Conservation (phyloP, 2,329 filamentous ascomycete species). For the Myriosclerotinia curreyana region DNA sequence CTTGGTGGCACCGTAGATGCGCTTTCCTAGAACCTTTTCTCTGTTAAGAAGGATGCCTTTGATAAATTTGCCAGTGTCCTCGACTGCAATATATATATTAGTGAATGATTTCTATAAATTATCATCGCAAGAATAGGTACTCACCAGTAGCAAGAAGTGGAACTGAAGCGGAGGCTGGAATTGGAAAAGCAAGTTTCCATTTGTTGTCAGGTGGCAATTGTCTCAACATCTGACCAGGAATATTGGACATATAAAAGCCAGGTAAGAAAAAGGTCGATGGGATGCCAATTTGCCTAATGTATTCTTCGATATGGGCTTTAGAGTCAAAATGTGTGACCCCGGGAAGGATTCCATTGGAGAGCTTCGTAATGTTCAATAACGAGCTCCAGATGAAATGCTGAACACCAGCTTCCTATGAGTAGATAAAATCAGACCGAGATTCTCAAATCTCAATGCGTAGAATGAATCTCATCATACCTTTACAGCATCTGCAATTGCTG, state of each 20-base stretch:
- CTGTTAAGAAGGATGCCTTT: conserved; percentile 38
- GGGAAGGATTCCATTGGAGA: conserved; percentile 43
- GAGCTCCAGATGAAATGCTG: conserved; percentile 49
- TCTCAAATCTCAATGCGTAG: neutral
- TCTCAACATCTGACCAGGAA: conserved; percentile 35
- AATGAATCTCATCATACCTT: conserved; percentile 38
- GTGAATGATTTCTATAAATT: neutral
- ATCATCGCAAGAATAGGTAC: neutral
- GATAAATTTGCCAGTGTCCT: conserved; percentile 41
- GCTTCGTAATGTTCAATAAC: conserved; percentile 43
- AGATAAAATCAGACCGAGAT: neutral
- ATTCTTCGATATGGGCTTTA: conserved; percentile 43
- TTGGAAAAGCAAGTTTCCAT: conserved; percentile 36
- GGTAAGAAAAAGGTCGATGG: conserved; percentile 49
- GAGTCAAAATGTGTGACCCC: conserved; percentile 43
- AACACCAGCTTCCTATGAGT: conserved; percentile 42
- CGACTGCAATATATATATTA: conserved; percentile 17
- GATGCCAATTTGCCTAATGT: conserved; percentile 41
- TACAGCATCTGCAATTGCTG: conserved; percentile 47
- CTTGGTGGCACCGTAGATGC: conserved; percentile 44
- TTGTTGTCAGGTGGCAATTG: conserved; percentile 36
- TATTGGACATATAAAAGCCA: conserved; percentile 53
- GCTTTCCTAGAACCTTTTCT: conserved; percentile 44
- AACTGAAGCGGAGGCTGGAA: conserved; percentile 37
- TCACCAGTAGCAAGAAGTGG: conserved; percentile 39